Evolutionary conservation across 345 rosid genomes (phyloP), one percentile per base, ranked within the genome.

Genomic region (Triadica sebifera): DNA sequence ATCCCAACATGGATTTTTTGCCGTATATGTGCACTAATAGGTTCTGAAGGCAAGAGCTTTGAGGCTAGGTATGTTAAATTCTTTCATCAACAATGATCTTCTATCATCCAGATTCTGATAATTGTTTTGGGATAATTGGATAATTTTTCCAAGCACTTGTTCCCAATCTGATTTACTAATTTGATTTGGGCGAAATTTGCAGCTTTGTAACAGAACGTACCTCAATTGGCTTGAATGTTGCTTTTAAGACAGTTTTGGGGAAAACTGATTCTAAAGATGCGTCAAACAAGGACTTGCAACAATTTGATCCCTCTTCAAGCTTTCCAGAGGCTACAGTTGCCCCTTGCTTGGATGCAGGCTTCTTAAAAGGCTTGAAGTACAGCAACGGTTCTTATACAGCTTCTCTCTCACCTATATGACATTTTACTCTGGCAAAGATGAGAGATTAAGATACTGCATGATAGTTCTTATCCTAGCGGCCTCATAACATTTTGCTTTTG

Each of bases 1-100:
- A 80, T 95, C 77, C 96, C 98, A 0, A 89, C 98, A 3, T 95
- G 99, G 99, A 91, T 91, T 56, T 72, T 90, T 53, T 86, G 87
- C 86, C 87, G 85, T 55, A 53, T 95, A 45, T 91, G 97, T 80
- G 71, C 87, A 19, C 77, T 79, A 58, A 72, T 91, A 41, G 81
- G 80, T 52, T 85, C 92, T 74, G 85, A 81, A 45, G 94, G 86
- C 65, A 85, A 70, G 65, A 77, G 80, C 82, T 93, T 93, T 77
- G 97, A 90, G 73, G 92, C 93, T 60, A 88, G 98, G 99, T 95
- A 77, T 69, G 45, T 17, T 38, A 61, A 43, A 6, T 59, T 77
- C 12, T 58, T 58, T 12, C 8, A 29, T 39, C 10, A 55, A 19
- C 19, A 19, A 55, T 55, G 41, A 56, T 12, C 38, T 65, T 25